phyloP scores from a whole-genome alignment of 1,139 yeast species.

The Pneumocystis canis region DNA sequence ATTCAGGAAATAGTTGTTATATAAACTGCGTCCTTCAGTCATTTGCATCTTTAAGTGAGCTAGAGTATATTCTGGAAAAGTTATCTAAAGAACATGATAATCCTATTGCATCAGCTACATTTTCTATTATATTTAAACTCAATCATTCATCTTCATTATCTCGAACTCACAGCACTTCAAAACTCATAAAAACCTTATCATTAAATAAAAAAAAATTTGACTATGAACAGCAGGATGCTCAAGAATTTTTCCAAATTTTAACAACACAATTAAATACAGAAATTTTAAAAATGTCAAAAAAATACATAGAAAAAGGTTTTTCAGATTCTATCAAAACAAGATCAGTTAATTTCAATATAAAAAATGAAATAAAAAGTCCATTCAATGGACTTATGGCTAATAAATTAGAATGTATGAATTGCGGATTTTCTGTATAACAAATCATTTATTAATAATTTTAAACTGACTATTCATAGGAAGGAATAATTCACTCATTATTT shows the following conservation, averaged over 20 bases:
- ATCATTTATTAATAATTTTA: neutral
- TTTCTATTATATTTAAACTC: neutral
- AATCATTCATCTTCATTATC: neutral
- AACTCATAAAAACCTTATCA: neutral
- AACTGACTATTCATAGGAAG: neutral
- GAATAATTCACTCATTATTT: neutral
- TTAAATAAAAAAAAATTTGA: neutral
- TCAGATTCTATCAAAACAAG: neutral
- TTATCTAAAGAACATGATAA: neutral
- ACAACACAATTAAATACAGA: neutral
- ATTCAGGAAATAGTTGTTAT: neutral
- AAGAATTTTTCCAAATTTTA: neutral
- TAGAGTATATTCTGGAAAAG: neutral
- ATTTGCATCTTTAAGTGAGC: neutral
- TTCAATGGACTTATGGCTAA: slow-evolving; percentile 1
- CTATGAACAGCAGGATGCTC: neutral
- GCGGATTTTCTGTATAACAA: neutral
- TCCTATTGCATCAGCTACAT: slow-evolving; percentile 1
- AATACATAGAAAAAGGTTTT: neutral
- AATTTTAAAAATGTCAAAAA: neutral
- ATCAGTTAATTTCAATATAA: neutral
- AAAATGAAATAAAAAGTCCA: neutral
- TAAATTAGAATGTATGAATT: neutral
- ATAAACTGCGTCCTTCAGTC: neutral
- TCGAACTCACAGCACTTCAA: neutral